Conservation (phyloP, 495 filamentous ascomycete genomes). For the Hypoxylon subgilvum region DNA sequence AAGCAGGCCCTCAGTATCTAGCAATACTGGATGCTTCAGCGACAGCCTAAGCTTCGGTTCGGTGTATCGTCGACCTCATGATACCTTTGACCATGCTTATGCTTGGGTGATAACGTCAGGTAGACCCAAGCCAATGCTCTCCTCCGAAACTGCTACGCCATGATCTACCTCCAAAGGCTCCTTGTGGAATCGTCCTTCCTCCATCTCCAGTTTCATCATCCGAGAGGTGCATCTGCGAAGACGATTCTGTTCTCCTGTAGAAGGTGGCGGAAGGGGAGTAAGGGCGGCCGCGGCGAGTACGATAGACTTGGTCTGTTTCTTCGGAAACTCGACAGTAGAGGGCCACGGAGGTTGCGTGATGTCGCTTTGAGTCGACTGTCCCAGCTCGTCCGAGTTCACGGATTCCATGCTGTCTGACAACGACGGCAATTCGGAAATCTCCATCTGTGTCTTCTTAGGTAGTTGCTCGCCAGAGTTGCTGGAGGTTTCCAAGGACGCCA, state of each 20-base stretch:
- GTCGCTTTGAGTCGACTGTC: not conserved
- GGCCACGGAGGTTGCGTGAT: not conserved
- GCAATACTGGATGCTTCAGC: not conserved
- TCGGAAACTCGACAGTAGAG: not conserved
- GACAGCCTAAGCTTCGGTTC: not conserved
- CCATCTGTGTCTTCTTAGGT: not conserved
- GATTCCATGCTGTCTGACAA: not conserved
- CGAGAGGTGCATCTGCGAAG: conserved; percentile 3
- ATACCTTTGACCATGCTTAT: conserved; percentile 9
- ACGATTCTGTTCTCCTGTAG: conserved; percentile 26
- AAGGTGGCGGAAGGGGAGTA: conserved; percentile 25
- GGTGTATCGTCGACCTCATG: not conserved
- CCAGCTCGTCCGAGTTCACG: not conserved
- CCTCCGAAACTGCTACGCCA: conserved; percentile 65
- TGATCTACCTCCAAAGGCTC: conserved; percentile 51
- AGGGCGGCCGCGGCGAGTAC: conserved; percentile 19
- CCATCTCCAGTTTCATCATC: conserved; percentile 20
- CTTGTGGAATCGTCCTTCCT: conserved; percentile 32
- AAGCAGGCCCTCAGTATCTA: not conserved
- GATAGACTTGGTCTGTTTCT: not conserved
- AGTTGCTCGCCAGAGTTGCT: too few relatives aligned
- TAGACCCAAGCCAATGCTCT: conserved; percentile 57
- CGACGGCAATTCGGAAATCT: not conserved
- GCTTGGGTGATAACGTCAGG: conserved; percentile 59
- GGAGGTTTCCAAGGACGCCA: not conserved